phyloP scores from a whole-genome alignment of 2,329 filamentous ascomycete genomes.

The Arachnomyces sp. region DNA sequence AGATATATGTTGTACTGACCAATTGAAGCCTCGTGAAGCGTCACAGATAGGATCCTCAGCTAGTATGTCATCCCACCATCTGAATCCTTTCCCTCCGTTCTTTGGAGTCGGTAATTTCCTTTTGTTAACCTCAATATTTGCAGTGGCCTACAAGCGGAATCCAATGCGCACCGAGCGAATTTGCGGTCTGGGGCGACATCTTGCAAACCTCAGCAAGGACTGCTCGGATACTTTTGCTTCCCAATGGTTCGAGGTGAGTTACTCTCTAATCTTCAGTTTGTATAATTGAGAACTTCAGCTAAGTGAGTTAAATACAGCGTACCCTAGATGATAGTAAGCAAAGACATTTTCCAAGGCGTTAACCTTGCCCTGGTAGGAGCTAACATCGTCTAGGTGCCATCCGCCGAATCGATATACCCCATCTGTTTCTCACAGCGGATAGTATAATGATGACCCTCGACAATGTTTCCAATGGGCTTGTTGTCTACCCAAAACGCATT shows the following conservation, averaged over 20 bases:
- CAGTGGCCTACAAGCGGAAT: conserved; percentile 60
- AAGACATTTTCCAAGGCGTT: no score
- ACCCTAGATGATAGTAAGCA: conserved; percentile 58
- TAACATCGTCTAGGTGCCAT: conserved; percentile 23
- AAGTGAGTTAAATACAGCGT: no score
- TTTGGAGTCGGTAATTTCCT: no score
- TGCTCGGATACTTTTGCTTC: conserved; percentile 56
- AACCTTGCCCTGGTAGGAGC: not conserved
- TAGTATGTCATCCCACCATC: no score
- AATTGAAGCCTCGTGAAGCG: no score
- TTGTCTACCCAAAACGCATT: conserved; percentile 73
- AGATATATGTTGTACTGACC: not conserved
- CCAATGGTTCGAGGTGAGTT: conserved; percentile 52
- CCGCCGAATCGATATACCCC: conserved; percentile 51
- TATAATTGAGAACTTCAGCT: no score
- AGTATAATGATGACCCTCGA: conserved; percentile 58
- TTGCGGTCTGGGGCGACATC: conserved; percentile 49
- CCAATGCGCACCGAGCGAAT: conserved; percentile 41
- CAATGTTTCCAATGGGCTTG: conserved; percentile 60
- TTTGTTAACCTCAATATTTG: conserved; percentile 34
- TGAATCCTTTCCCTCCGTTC: no score
- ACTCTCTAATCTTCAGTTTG: no score
- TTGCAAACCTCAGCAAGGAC: conserved; percentile 46
- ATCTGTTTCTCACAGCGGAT: conserved; percentile 60
- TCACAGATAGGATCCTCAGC: no score